Conservation (phyloP, 441 rosid species). For the Populus hybrid region DNA sequence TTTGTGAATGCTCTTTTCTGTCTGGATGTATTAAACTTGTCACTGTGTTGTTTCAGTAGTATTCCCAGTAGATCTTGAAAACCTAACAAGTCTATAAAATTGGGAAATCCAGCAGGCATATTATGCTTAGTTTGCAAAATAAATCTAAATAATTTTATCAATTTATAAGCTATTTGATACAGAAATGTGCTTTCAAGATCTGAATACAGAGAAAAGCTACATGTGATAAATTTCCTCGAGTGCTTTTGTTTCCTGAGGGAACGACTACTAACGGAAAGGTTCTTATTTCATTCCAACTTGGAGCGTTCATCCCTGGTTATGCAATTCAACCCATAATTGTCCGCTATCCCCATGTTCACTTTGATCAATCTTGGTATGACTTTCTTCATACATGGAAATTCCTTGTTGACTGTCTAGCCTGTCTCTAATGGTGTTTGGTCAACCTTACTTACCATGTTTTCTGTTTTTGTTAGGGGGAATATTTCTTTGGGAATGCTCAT, state of each 20-base stretch:
- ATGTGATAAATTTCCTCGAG: constrained; percentile 68
- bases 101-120: background rate
- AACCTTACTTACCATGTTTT: background rate
- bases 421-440: background rate
- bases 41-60: background rate
- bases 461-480: constrained; percentile 57
- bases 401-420: constrained; percentile 1
- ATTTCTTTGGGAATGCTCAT: constrained; percentile 76
- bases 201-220: constrained; percentile 98
- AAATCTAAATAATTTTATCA: constrained; percentile 43
- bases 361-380: constrained; percentile 93
- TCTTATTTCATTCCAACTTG: constrained; percentile 91
- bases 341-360: constrained; percentile 94
- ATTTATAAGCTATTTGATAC: constrained; percentile 87
- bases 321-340: constrained; percentile 91
- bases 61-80: background rate
- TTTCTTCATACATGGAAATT: constrained; percentile 7
- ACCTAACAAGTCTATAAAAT: background rate
- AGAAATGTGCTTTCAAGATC: constrained; percentile 87
- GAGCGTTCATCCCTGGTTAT: constrained; percentile 86
- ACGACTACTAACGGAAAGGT: constrained; percentile 89
- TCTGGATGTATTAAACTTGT: background rate
- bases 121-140: constrained; percentile 15
- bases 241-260: constrained; percentile 96
- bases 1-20: background rate